These are phyloP conservation scores for Monascus ruber DNA, from an alignment of 2,329 filamentous ascomycete genomes.

Conservation along the genomic window DNA sequence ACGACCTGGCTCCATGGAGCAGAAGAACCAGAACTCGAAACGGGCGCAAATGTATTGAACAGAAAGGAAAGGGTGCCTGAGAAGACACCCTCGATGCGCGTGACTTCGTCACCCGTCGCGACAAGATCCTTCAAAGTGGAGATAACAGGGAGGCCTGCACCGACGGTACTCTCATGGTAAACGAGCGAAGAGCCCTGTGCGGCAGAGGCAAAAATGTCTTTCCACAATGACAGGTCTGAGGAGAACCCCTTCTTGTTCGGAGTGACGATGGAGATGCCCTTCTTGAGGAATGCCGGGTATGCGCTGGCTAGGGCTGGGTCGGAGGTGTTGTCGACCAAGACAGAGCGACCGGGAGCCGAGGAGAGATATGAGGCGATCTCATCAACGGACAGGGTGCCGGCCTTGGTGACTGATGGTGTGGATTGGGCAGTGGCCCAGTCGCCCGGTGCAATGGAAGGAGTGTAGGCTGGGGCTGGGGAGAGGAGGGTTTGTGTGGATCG, in stretches of 20 bases:
- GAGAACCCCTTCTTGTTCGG: constrained; percentile 99
- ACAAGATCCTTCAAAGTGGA: constrained; percentile 91
- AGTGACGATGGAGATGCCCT: constrained; percentile 82
- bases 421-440: constrained; percentile 49
- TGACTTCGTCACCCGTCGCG: constrained; percentile 83
- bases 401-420: constrained; percentile 45
- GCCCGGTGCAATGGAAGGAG: constrained; percentile 49
- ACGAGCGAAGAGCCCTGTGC: constrained; percentile 56
- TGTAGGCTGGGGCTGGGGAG: constrained; percentile 55
- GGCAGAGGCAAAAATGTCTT: constrained; percentile 70
- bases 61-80: constrained; percentile 96
- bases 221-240: constrained; percentile 67
- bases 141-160: constrained; percentile 84
- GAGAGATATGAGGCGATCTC: constrained; percentile 69
- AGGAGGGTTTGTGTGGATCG: constrained; percentile 76
- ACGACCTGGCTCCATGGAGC: constrained; percentile 82
- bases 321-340: constrained; percentile 93
- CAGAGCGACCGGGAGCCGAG: constrained; percentile 61
- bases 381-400: constrained; percentile 45
- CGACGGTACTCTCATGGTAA: constrained; percentile 92
- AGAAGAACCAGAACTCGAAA: constrained; percentile 47
- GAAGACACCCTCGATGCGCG: constrained; percentile 91
- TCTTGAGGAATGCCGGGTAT: constrained; percentile 70
- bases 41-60: constrained; percentile 92
- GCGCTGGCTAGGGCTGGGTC: constrained; percentile 71